Evolutionary conservation across 306 rosid species (phyloP), one percentile per base, ranked within the genome.

Genomic region (barrel medic (Medicago truncatula)): DNA sequence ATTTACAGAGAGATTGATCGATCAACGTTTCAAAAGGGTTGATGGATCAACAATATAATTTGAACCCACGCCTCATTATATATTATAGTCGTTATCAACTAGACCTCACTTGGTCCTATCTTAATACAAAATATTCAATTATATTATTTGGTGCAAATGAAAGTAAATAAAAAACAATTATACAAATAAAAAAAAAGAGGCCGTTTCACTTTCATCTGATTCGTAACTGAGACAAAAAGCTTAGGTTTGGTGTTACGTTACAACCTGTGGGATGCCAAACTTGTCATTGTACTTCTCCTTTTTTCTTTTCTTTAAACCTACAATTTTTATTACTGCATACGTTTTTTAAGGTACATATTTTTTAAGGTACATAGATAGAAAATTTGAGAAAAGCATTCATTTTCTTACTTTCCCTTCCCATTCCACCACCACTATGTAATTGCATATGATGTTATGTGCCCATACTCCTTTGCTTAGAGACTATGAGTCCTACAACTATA

Each of bases 171-270:
- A 34, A 34, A 34, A 7, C 4, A 34, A 34, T 34, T 34, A 34
- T 1, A 34, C 38, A 34, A 34, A 28, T 28, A 28, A 28, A 28
- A 28, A 4, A 34, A 6, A 34, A 34, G 7, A 34, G 38, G 1
- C n/a, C 4, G 14, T 62, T 78, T 59, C 57, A 70, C 47, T 70
- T 78, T 71, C 67, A 53, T 66, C 6, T 14, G 43, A 72, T 65
- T 53, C 21, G 5, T 53, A 10, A 8, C 1, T 1, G 25, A 28
- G 59, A 71, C 59, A 71, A 71, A 71, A 71, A 66, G 20, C 65
- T 11, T 78, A 49, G 46, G 59, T 20, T 52, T 63, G 21, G 9
- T 52, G 73, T 71, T 25, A 62, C 39, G 21, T 78, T 71, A 52
- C 50, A 78, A 39, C 6, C 2, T 62, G 56, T 60, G 50, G 72